phyloP scores from a whole-genome alignment of 495 filamentous ascomycete species.

The Jackrogersella multiformis region DNA sequence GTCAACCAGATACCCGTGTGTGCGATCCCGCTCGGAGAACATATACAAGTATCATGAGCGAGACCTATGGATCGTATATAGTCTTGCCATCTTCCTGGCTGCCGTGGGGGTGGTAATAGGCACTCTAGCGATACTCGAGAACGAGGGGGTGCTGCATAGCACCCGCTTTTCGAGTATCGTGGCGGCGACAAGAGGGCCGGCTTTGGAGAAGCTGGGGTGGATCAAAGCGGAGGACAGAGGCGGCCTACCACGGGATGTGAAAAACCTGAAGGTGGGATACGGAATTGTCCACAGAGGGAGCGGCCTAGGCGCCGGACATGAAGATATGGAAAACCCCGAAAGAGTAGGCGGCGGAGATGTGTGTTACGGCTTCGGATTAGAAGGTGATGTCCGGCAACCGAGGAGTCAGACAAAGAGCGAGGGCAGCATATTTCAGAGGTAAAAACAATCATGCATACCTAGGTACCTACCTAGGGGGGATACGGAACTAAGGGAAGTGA shows the following conservation, averaged over 20 bases:
- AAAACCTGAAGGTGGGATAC: constrained; percentile 45
- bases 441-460: constrained; percentile 21
- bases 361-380: constrained; percentile 49
- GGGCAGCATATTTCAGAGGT: constrained; percentile 39
- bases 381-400: constrained; percentile 46
- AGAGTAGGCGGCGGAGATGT: constrained; percentile 27
- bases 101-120: constrained; percentile 38
- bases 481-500: neutral
- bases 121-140: constrained; percentile 43
- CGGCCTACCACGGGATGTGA: constrained; percentile 30
- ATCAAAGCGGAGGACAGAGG: constrained; percentile 17
- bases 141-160: constrained; percentile 47
- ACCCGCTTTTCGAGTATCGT: constrained; percentile 51
- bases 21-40: constrained; percentile 42
- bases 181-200: constrained; percentile 50
- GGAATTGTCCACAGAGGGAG: constrained; percentile 39
- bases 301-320: constrained; percentile 16
- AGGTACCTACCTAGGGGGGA: too few relatives aligned
- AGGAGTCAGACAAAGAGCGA: constrained; percentile 29
- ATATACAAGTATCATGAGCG: constrained; percentile 46
- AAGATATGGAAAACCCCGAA: constrained; percentile 21
- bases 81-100: constrained; percentile 44
- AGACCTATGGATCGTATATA: constrained; percentile 53
- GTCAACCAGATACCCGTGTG: constrained; percentile 45
- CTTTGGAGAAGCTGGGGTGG: constrained; percentile 46